A percentile compares a stretch with the other conserved stretches of the same genome.
These are phyloP conservation scores for Isabelozyma gotoi DNA, from an alignment of 805 yeast species.

Conservation along the genomic window DNA sequence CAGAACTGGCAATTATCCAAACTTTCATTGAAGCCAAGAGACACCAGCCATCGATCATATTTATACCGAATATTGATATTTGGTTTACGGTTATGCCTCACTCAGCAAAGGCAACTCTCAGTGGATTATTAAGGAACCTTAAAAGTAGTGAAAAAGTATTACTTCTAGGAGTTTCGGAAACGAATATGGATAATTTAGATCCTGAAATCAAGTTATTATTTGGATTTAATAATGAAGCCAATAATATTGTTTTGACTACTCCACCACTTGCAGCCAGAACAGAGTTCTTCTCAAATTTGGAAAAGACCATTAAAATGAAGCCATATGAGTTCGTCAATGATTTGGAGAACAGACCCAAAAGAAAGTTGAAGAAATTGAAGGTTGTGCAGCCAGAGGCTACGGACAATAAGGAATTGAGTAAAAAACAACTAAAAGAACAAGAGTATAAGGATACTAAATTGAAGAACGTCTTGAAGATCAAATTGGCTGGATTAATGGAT, in stretches of 20 bases:
- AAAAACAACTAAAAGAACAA: conserved; percentile 48
- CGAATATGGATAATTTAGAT: conserved; percentile 37
- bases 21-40: conserved; percentile 83
- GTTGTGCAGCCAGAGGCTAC: conserved; percentile 24
- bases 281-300: conserved; percentile 55
- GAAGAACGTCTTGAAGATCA: conserved; percentile 81
- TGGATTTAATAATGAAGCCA: conserved; percentile 48
- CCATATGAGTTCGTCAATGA: conserved; percentile 74
- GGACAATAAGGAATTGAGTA: conserved; percentile 31
- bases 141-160: conserved; percentile 72
- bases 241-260: conserved; percentile 42
- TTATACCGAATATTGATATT: conserved; percentile 77
- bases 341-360: conserved; percentile 52
- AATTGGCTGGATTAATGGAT: conserved; percentile 86
- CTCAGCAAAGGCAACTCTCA: conserved; percentile 69
- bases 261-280: conserved; percentile 50
- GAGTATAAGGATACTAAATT: conserved; percentile 73
- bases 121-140: conserved; percentile 66
- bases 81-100: conserved; percentile 71
- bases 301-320: conserved; percentile 56
- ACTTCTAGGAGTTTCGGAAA: conserved; percentile 70
- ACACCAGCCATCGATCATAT: conserved; percentile 84
- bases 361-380: conserved; percentile 43
- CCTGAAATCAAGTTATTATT: conserved; percentile 54
- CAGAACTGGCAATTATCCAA: conserved; percentile 83